These are phyloP conservation scores for Starmerella stigmatis DNA, from an alignment of 805 yeast genomes.

Conservation along the genomic window DNA sequence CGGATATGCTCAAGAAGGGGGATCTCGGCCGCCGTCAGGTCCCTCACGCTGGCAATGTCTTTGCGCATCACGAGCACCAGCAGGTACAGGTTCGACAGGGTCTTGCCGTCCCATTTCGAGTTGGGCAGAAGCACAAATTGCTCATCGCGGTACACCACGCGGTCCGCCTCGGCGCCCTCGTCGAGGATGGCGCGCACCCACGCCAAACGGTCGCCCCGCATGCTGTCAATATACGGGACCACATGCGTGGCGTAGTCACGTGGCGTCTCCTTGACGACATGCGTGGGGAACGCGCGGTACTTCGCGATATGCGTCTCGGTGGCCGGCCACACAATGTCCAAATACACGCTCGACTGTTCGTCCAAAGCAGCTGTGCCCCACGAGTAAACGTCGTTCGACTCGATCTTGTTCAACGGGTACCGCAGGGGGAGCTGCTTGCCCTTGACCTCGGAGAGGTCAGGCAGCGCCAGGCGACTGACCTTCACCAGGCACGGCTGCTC, in stretches of 20 bases:
- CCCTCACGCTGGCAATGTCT: constrained; percentile 67
- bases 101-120: constrained; percentile 83
- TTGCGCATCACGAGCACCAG: constrained; percentile 53
- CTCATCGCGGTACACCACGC: constrained; percentile 60
- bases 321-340: constrained; percentile 81
- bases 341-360: constrained; percentile 49
- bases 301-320: constrained; percentile 74
- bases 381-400: constrained; percentile 71
- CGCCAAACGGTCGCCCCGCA: constrained; percentile 65
- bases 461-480: constrained; percentile 28
- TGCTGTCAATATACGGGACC: constrained; percentile 63
- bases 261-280: constrained; percentile 71
- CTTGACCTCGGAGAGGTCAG: constrained; percentile 13
- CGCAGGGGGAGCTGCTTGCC: constrained; percentile 16
- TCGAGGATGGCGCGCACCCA: constrained; percentile 84
- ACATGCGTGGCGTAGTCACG: constrained; percentile 53
- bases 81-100: constrained; percentile 60
- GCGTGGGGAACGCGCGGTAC: constrained; percentile 50
- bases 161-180: constrained; percentile 74
- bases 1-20: constrained; percentile 45
- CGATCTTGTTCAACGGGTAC: constrained; percentile 33
- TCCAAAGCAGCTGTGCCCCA: constrained; percentile 58
- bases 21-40: constrained; percentile 50
- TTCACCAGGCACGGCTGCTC: constrained; percentile 54
- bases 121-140: constrained; percentile 76